Conservation (phyloP, 352 stramenopile genomes). For the Globisporangium splendens region DNA sequence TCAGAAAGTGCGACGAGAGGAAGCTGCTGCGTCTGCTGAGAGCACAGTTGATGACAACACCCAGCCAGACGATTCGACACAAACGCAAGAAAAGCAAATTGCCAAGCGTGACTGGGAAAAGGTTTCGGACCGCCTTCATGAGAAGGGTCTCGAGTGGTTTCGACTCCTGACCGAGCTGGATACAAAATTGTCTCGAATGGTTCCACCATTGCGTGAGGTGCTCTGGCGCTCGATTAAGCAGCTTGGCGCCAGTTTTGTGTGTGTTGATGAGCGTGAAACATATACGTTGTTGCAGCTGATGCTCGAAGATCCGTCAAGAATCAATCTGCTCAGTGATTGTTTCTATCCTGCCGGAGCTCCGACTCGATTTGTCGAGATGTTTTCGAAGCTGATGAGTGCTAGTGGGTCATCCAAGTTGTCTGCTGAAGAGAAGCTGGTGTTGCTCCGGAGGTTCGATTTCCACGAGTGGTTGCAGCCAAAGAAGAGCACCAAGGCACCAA, state of each 20-base stretch:
- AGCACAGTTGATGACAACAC: conserved; percentile 12
- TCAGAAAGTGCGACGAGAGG: conserved; percentile 35
- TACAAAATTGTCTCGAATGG: conserved; percentile 75
- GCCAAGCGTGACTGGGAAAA: conserved; percentile 26
- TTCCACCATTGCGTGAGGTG: conserved; percentile 79
- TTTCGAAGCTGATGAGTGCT: conserved; percentile 80
- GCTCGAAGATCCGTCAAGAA: conserved; percentile 78
- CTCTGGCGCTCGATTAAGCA: conserved; percentile 83
- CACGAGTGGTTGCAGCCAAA: conserved; percentile 65
- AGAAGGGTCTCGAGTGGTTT: conserved; percentile 83
- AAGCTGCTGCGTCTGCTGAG: conserved; percentile 20
- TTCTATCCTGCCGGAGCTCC: conserved; percentile 75
- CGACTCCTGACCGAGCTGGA: conserved; percentile 72
- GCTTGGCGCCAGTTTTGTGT: conserved; percentile 74
- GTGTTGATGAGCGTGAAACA: conserved; percentile 78
- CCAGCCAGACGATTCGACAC: not conserved
- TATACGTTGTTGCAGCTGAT: conserved; percentile 79
- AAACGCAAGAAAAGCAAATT: not conserved
- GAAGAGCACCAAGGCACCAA: conserved; percentile 16
- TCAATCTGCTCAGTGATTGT: conserved; percentile 77
- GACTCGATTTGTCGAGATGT: conserved; percentile 83
- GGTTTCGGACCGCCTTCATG: conserved; percentile 49
- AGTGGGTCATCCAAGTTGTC: conserved; percentile 66
- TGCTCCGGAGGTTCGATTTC: conserved; percentile 80
- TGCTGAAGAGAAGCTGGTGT: conserved; percentile 62